A percentile compares a stretch with the other conserved stretches of the same genome.
phyloP scores from a whole-genome alignment of 441 rosid genomes.

The Mallotus repandus region DNA sequence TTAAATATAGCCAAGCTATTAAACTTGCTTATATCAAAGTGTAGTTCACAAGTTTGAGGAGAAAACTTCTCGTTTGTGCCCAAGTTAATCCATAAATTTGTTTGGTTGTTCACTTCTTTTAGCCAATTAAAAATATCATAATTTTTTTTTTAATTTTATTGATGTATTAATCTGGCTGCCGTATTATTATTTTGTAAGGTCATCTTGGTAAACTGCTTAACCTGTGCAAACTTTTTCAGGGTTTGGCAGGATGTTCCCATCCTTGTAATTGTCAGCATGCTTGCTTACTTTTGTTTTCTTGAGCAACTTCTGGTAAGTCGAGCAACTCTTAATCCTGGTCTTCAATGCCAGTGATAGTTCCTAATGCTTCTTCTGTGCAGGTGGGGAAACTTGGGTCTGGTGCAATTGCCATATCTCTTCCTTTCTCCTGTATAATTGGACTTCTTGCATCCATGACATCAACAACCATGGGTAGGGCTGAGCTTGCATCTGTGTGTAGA shows the following conservation, averaged over 20 bases:
- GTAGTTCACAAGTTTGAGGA: background rate
- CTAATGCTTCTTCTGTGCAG: conserved; percentile 35
- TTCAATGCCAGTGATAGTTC: conserved; percentile 17
- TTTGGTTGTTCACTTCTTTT: too few relatives aligned
- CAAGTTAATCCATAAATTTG: too few relatives aligned
- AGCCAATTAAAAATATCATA: background rate
- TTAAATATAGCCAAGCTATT: background rate
- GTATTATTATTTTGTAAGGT: background rate
- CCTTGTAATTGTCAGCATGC: conserved; percentile 79
- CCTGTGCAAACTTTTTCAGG: conserved; percentile 36
- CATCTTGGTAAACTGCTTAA: conserved; percentile 11
- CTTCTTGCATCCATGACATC: conserved; percentile 93
- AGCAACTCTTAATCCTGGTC: conserved; percentile 9
- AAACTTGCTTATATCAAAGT: background rate
- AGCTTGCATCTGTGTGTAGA: conserved; percentile 1
- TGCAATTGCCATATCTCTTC: conserved; percentile 91
- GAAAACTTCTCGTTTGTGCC: background rate
- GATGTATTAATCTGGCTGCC: background rate
- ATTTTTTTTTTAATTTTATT: background rate
- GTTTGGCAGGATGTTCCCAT: conserved; percentile 81
- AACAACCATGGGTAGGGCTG: conserved; percentile 78
- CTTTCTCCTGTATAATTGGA: conserved; percentile 89
- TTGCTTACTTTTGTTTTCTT: conserved; percentile 71
- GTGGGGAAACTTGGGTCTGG: conserved; percentile 75
- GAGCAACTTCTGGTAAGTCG: conserved; percentile 74